Conservation (phyloP, 306 rosid genomes). For the Hippophae gyantsensis region DNA sequence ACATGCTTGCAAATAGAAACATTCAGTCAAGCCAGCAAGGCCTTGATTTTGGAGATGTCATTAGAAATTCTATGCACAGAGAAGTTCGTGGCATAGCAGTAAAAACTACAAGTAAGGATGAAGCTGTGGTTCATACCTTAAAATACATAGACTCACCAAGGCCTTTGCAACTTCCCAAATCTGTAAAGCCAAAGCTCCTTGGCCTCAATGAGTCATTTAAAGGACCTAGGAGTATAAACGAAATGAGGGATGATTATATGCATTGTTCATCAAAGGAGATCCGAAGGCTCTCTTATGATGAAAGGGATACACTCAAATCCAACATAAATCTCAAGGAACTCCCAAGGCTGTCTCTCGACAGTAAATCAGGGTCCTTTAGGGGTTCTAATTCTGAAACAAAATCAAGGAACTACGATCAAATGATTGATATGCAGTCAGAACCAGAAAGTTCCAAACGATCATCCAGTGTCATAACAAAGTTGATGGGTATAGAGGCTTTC, state of each 20-base stretch:
- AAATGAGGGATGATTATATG: conserved; percentile 16
- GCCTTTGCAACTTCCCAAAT: conserved; percentile 36
- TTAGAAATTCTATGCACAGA: conserved; percentile 48
- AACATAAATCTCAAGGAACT: conserved; percentile 51
- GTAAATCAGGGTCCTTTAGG: conserved; percentile 42
- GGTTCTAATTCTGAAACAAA: conserved; percentile 35
- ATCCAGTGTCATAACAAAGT: conserved; percentile 59
- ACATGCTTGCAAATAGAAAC: conserved; percentile 26
- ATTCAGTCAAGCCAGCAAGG: conserved; percentile 21
- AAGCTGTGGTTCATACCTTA: conserved; percentile 33
- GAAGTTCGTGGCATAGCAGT: conserved; percentile 44
- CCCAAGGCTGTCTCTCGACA: conserved; percentile 88
- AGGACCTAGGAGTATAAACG: conserved; percentile 14
- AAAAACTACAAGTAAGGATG: conserved; percentile 40
- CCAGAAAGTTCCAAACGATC: conserved; percentile 44
- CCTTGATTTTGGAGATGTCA: conserved; percentile 29
- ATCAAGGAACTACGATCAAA: conserved; percentile 23
- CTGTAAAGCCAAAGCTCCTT: conserved; percentile 24
- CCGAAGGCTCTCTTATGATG: conserved; percentile 73
- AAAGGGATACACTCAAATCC: conserved; percentile 43
- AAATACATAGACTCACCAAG: conserved; percentile 72
- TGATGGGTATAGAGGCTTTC: conserved; percentile 76
- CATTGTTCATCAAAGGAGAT: conserved; percentile 19
- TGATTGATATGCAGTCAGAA: conserved; percentile 33
- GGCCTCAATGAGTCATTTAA: conserved; percentile 30